These are phyloP conservation scores for Cutaneotrichosporon mucoides DNA, from an alignment of 1,284 basidiomycete genomes.

Conservation along the genomic window DNA sequence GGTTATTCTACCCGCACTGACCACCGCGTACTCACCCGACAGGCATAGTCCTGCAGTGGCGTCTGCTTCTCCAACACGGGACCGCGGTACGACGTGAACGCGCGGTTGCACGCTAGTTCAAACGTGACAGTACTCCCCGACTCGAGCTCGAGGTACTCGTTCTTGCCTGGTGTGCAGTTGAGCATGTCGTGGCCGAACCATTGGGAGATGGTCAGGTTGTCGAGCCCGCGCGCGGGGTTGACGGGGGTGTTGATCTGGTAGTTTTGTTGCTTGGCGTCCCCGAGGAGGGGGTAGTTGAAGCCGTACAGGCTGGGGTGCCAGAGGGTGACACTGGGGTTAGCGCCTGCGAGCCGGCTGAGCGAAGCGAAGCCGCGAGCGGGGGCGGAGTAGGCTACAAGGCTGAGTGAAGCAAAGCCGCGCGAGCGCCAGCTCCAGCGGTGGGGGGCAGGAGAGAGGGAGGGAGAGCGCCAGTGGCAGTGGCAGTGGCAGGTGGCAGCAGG, in stretches of 20 bases:
- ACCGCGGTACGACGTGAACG: slow-evolving; percentile 4
- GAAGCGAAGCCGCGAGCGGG: not conserved
- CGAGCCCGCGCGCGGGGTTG: slow-evolving; percentile 1
- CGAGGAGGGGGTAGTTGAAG: slow-evolving; percentile 5
- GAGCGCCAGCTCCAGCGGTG: too few relatives aligned
- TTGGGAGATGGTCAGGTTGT: slow-evolving; percentile 7
- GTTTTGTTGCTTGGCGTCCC: not conserved
- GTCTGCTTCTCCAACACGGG: too few relatives aligned
- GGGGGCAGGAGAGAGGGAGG: too few relatives aligned
- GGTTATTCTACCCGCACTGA: too few relatives aligned
- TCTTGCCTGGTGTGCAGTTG: not conserved
- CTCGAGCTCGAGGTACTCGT: slow-evolving; percentile 8
- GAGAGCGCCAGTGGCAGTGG: too few relatives aligned
- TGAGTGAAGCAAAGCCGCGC: too few relatives aligned
- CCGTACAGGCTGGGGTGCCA: slow-evolving; percentile 14
- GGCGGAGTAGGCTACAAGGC: not conserved
- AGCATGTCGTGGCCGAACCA: slow-evolving; percentile 6
- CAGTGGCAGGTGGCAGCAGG: too few relatives aligned
- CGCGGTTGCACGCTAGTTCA: slow-evolving; percentile 15
- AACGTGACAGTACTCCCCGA: slow-evolving; percentile 1
- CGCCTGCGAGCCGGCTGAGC: not conserved
- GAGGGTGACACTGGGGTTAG: slow-evolving; percentile 4
- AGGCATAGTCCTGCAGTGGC: not conserved
- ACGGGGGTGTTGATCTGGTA: not conserved
- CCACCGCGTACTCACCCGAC: slow-evolving; percentile 10